These are phyloP conservation scores for Yarrowia bubula DNA, from an alignment of 805 yeast genomes.

Conservation along the genomic window DNA sequence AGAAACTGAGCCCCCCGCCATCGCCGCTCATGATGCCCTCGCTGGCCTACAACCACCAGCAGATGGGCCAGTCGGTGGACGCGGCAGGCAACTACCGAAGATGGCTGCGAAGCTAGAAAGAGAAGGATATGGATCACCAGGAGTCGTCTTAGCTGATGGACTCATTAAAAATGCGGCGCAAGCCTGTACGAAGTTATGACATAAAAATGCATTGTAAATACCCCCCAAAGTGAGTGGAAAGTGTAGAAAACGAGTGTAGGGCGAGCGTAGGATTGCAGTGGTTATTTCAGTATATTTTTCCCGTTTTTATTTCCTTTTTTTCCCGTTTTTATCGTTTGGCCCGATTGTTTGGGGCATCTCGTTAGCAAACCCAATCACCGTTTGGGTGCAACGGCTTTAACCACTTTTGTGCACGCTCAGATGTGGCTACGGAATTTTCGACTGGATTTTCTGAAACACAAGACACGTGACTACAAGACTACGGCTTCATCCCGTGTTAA, in stretches of 20 bases:
- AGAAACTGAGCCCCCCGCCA: slow-evolving; percentile 19
- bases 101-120: not conserved
- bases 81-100: slow-evolving; percentile 4
- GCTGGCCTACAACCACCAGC: slow-evolving; percentile 20
- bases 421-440: no score
- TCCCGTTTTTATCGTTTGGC: no score
- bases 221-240: not conserved
- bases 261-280: not conserved
- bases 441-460: not conserved
- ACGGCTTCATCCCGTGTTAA: not conserved
- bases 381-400: no score
- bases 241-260: no score
- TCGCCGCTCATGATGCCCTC: slow-evolving; percentile 27
- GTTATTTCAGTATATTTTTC: not conserved
- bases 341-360: no score
- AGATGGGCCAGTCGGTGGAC: slow-evolving; percentile 20
- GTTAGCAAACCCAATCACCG: no score
- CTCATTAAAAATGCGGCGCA: slow-evolving; percentile 19
- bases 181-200: slow-evolving; percentile 26
- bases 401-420: no score
- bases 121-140: not conserved
- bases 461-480: not conserved
- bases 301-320: no score
- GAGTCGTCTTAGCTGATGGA: no score
- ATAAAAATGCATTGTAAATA: slow-evolving; percentile 19